Base-by-base conservation (phyloP, 139 green algal genomes). In the Chlamydomonas sphaeroides region DNA sequence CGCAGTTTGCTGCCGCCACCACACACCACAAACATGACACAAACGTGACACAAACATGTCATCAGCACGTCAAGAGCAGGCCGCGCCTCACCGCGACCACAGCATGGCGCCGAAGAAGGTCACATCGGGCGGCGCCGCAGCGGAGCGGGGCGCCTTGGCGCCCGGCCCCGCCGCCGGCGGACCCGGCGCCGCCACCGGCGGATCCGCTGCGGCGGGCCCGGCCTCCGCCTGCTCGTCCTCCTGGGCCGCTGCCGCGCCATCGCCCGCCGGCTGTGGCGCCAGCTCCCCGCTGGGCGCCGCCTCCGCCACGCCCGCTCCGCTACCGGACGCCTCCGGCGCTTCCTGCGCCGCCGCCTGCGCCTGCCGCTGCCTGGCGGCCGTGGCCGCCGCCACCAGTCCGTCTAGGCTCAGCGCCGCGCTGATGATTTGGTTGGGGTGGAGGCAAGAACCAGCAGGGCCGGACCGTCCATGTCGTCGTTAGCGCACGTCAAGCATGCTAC, bases 101-200 rank as follows among this genome's bases (percentile, higher is more conserved):
- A 98, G 88, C 95, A 98, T 97, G 20, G 93, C 92, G 3, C 95
- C 94, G 62, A 98, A 88, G 69, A 95, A 94, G 0, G 92, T 93
- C 0, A 86, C 73, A 35, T 72, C 66, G 32, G 57, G 70, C 10
- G 33, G 25, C n/a, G 33, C 59, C 3, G 57, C 42, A 33, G 33
- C 32, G 18, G 14, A 28, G 36, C 21, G 59, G 51, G 26, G 41
- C 6, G n/a, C 3, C 21, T 18, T 17, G 61, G 35, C 5, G 6
- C 20, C 59, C 30, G n/a, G n/a, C n/a, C n/a, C n/a, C n/a, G n/a
- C n/a, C n/a, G n/a, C n/a, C n/a, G n/a, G n/a, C n/a, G n/a, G n/a
- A n/a, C n/a, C n/a, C n/a, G n/a, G 30, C 61, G 6, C 3, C 28
- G 17, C 28, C 42, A n/a, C 51, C 70, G 38, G 32, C 73, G 6